A percentile compares a stretch with the other conserved stretches of the same genome.
Conservation (phyloP, 208 protist species). For the Trypanosoma rangeli region DNA sequence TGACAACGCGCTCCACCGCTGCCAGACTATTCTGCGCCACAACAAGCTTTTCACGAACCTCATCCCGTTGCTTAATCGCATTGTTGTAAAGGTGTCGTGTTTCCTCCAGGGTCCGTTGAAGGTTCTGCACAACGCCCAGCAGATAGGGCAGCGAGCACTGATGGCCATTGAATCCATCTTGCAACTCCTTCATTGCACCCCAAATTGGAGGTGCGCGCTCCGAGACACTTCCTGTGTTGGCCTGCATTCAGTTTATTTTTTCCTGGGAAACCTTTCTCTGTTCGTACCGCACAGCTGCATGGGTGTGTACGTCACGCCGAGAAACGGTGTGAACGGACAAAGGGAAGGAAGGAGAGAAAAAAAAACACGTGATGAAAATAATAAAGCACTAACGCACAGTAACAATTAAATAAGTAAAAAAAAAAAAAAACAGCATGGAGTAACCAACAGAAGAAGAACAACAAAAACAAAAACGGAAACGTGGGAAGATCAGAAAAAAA, state of each 20-base stretch:
- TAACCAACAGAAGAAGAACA: not conserved
- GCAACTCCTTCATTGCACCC: slow-evolving; percentile 53
- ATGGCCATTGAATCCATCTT: slow-evolving; percentile 43
- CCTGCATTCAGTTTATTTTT: slow-evolving; percentile 7
- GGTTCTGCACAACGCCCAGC: slow-evolving; percentile 44
- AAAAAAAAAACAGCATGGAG: slow-evolving; percentile 6
- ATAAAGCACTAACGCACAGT: slow-evolving; percentile 12
- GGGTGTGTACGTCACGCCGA: not conserved
- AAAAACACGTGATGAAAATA: slow-evolving; percentile 11
- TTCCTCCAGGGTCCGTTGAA: slow-evolving; percentile 53
- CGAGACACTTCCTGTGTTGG: not conserved
- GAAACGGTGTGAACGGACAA: not conserved
- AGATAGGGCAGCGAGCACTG: slow-evolving; percentile 37
- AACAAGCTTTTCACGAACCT: slow-evolving; percentile 47
- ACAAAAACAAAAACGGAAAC: slow-evolving; percentile 4
- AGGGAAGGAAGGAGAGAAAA: slow-evolving; percentile 23
- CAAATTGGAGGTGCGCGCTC: slow-evolving; percentile 39
- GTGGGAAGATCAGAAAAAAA: not conserved
- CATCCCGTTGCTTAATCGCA: slow-evolving; percentile 59
- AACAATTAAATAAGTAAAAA: slow-evolving; percentile 12
- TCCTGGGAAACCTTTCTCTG: not conserved
- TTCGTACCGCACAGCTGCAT: not conserved
- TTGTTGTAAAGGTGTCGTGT: slow-evolving; percentile 72
- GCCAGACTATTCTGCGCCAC: slow-evolving; percentile 53
- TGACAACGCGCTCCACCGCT: slow-evolving; percentile 64